phyloP scores from a whole-genome alignment of 352 stramenopile genomes.

The Phytophthora pinifolia region DNA sequence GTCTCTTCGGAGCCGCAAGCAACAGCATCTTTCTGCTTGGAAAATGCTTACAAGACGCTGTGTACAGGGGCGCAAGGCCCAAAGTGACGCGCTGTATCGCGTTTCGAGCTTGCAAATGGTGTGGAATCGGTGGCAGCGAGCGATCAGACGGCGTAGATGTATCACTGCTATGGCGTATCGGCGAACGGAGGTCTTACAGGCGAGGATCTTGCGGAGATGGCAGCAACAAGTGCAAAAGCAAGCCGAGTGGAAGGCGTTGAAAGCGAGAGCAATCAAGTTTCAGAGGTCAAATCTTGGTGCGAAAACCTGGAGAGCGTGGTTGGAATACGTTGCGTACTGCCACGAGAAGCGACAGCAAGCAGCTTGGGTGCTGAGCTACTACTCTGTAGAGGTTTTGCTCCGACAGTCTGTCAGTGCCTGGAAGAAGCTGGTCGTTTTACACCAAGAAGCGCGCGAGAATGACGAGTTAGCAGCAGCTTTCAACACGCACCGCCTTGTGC shows the following conservation, averaged over 20 bases:
- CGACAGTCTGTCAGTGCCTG: conserved; percentile 21
- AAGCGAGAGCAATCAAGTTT: conserved; percentile 4
- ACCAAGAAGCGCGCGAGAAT: conserved; percentile 1
- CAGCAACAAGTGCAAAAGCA: not conserved
- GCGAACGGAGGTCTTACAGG: conserved; percentile 4
- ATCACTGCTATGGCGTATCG: conserved; percentile 9
- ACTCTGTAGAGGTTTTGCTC: conserved; percentile 31
- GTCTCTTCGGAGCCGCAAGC: conserved; percentile 1
- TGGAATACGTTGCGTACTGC: conserved; percentile 17
- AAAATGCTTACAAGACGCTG: conserved; percentile 9
- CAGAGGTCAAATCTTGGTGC: not conserved
- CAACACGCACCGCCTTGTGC: conserved; percentile 14
- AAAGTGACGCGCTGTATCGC: conserved; percentile 24
- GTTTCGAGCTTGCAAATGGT: conserved; percentile 18
- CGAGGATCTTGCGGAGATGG: conserved; percentile 17
- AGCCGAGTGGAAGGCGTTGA: conserved; percentile 11
- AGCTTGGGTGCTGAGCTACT: conserved; percentile 31
- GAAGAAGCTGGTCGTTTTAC: conserved; percentile 16
- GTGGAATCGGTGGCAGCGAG: conserved; percentile 27
- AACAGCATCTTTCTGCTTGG: conserved; percentile 19
- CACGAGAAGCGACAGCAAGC: conserved; percentile 28
- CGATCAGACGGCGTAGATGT: conserved; percentile 13
- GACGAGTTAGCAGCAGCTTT: conserved; percentile 11
- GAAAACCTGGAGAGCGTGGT: conserved; percentile 26
- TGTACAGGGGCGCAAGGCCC: conserved; percentile 8